phyloP scores from a whole-genome alignment of 2,329 filamentous ascomycete species.

The Chrysoporthe austroafricana region DNA sequence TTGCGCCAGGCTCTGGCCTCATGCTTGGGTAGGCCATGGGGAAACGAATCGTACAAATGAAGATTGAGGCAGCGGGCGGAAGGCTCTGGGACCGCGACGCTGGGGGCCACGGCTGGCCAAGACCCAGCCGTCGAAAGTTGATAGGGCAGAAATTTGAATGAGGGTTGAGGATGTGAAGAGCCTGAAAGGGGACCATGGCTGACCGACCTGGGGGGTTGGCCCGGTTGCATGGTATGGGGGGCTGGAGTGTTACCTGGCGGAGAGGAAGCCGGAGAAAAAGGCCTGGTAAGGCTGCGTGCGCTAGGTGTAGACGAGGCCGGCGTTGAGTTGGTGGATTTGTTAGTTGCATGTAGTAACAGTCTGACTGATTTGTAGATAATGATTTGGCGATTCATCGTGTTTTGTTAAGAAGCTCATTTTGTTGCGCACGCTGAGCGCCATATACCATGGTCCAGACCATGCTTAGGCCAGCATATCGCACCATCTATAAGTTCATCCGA shows the following conservation, averaged over 20 bases:
- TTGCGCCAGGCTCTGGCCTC: too few relatives aligned
- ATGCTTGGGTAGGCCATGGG: too few relatives aligned
- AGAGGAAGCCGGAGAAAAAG: too few relatives aligned
- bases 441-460: background rate
- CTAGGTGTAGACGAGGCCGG: constrained; percentile 38
- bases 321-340: constrained; percentile 27
- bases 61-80: too few relatives aligned
- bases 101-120: too few relatives aligned
- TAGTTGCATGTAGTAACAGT: background rate
- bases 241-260: constrained; percentile 42
- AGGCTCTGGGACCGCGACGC: too few relatives aligned
- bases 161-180: too few relatives aligned
- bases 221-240: constrained; percentile 40
- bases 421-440: background rate
- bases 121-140: too few relatives aligned
- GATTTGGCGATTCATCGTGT: too few relatives aligned
- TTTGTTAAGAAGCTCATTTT: background rate
- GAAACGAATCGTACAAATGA: too few relatives aligned
- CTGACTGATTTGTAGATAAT: background rate
- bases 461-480: constrained; percentile 3
- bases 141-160: too few relatives aligned
- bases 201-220: constrained; percentile 42
- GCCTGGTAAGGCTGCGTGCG: constrained; percentile 36
- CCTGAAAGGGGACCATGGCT: background rate
- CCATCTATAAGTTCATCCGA: background rate